A percentile compares a stretch with the other conserved stretches of the same genome.
Conservation (phyloP, 441 rosid genomes). For the Populus hybrid region DNA sequence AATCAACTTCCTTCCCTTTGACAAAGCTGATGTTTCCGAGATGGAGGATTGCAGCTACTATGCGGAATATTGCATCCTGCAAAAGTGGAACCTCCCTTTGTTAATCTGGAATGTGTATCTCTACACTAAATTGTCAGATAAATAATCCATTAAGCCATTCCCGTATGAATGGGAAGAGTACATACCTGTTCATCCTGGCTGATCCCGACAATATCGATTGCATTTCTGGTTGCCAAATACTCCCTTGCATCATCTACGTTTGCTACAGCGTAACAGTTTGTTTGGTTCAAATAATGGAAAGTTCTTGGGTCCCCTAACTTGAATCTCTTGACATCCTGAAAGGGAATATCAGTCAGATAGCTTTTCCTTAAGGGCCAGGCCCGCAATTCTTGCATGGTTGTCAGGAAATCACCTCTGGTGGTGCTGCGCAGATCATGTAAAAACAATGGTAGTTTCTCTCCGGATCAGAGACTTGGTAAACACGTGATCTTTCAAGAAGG, state of each 20-base stretch:
- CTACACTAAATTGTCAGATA: background rate
- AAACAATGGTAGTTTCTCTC: constrained; percentile 80
- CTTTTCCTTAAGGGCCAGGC: background rate
- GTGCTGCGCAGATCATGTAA: constrained; percentile 73
- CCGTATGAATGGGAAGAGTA: background rate
- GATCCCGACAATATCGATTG: constrained; percentile 74
- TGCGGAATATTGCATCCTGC: constrained; percentile 72
- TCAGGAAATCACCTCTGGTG: constrained; percentile 42
- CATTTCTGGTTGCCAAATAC: constrained; percentile 62
- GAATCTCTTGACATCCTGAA: constrained; percentile 55
- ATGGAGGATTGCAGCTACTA: constrained; percentile 73
- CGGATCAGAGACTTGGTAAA: constrained; percentile 70
- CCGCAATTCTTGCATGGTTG: background rate
- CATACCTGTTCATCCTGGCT: constrained; percentile 58
- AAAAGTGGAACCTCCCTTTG: constrained; percentile 9
- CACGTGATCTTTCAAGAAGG: constrained; percentile 73
- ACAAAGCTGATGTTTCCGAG: constrained; percentile 60
- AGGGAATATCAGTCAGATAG: constrained; percentile 13
- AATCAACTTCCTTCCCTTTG: constrained; percentile 66
- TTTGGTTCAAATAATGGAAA: constrained; percentile 61
- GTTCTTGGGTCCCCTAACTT: constrained; percentile 57
- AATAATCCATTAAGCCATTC: background rate
- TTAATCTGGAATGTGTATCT: constrained; percentile 3
- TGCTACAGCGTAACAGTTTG: constrained; percentile 56
- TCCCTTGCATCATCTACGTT: constrained; percentile 64